Evolutionary conservation across 2,329 filamentous ascomycete genomes (phyloP), one percentile per base, ranked within the genome.

Genomic region (Penicillium brasilianum): DNA sequence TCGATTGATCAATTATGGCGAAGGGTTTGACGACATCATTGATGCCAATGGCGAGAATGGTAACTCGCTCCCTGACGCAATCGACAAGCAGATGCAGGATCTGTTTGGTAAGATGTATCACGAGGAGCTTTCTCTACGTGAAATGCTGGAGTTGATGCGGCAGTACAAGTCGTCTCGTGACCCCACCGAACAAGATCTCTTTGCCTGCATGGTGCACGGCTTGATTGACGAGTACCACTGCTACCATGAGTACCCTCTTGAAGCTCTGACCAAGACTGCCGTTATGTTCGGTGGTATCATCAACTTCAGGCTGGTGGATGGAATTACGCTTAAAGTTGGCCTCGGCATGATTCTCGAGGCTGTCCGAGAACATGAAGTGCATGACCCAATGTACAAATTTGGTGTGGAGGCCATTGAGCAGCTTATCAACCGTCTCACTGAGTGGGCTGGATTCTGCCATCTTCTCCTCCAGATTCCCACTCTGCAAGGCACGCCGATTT

Each of bases 51-150:
- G 92, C 48, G 86, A 88, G 68, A 87, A 89, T 20, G 89, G 91
- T n/a, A 96, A 98, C 71, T 84, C 87, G 1, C 84, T 99, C 1
- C 90, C 93, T 0, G 83, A 86, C 20, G 87, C 88, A 22, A 92
- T 94, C 57, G 93, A 96, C 68, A 87, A 86, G 66, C 91, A 92
- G 75, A 99, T 99, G 95, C 93, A 98, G 72, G 92, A 97, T 67
- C 89, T 97, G 65, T 99, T 97, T 77, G 97, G 97, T 78, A 91
- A 91, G 72, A 98, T 99, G 93, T 99, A 99, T 74, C 91, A 92
- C 66, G 90, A 92, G 66, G 92, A 97, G 67, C 88, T 93, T 20
- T 90, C 94, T 64, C 91, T 97, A 18, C 87, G 92, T 58, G 88
- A 92, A 57, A 91, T 99, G 66, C 90, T 99, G 55, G 88, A 91